Base-by-base conservation (phyloP, 345 rosid species). In the Hypericum perforatum region DNA sequence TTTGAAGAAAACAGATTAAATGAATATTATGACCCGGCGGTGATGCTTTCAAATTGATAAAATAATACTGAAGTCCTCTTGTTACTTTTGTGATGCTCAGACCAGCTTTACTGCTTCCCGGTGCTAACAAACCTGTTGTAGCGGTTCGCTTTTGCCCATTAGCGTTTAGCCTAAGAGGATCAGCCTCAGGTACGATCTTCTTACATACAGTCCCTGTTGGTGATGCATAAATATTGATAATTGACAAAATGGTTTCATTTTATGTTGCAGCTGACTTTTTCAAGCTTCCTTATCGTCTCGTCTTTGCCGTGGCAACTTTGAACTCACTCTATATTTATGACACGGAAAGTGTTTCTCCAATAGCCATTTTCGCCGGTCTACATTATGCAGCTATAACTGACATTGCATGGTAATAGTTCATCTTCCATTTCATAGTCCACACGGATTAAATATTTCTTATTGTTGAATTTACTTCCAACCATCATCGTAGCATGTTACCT, bases 381-480 rank as follows among this genome's bases (percentile, higher is more conserved):
- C 98, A 92, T 69, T 92, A 88, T 54, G 97, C 98, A 57, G 85
- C 97, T 56, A 77, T 88, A 76, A 85, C 91, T 7, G 96, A 85
- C 63, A 77, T 92, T 41, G 69, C 98, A 36, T 92, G 98, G 96
- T 91, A 65, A 70, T 9, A 45, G 54, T 43, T 7, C 50, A 39
- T 7, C 39, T 41, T 12, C 36, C 29, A 52, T 4, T 44, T 22
- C 1, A 6, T 16, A 38, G 16, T 48, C 5, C n/a, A 40, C 12
- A 41, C 45, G 11, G 32, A 22, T 4, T 22, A 22, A 22, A 22
- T 22, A 22, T 22, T 22, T 22, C 1, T 22, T 22, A 4, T 4
- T 22, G 32, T 22, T 22, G 32, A 22, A 22, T 22, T 22, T 4
- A 22, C 32, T 22, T 22, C 32, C 32, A 22, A n/a, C n/a, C n/a